phyloP scores from a whole-genome alignment of 2,329 filamentous ascomycete genomes.

The Berkeleyomyces basicola region DNA sequence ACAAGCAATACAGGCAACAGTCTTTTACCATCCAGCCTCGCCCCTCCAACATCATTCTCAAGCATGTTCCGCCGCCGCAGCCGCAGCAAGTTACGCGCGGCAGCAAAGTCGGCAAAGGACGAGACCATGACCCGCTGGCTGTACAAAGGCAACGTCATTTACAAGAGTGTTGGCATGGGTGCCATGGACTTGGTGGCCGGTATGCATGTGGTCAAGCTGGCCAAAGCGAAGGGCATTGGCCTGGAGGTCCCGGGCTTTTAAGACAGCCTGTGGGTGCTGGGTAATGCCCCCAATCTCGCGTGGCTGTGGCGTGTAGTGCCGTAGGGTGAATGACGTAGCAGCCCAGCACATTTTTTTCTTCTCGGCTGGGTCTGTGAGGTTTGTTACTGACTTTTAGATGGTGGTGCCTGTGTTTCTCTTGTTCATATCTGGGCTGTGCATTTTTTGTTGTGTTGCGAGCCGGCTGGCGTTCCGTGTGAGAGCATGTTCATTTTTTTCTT shows the following conservation, averaged over 20 bases:
- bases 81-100: conserved; percentile 4
- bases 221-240: conserved; percentile 37
- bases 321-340: background rate
- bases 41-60: background rate
- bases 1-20: background rate
- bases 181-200: conserved; percentile 51
- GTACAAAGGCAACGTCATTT: conserved; percentile 46
- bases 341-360: too few relatives aligned
- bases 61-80: conserved; percentile 15
- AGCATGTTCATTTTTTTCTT: background rate
- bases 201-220: conserved; percentile 38
- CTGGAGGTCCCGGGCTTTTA: conserved; percentile 36
- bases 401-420: conserved; percentile 13
- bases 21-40: background rate
- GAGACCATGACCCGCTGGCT: conserved; percentile 39
- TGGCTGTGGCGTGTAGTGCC: background rate
- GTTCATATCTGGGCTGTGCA: background rate
- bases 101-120: conserved; percentile 27
- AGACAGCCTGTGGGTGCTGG: background rate
- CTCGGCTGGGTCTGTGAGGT: too few relatives aligned
- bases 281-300: background rate
- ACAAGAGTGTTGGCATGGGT: conserved; percentile 51
- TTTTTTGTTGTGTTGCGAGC: background rate
- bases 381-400: too few relatives aligned
- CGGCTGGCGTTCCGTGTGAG: background rate